Evolutionary conservation across 495 filamentous ascomycete species (phyloP).

Genomic region (Terfezia boudieri): DNA sequence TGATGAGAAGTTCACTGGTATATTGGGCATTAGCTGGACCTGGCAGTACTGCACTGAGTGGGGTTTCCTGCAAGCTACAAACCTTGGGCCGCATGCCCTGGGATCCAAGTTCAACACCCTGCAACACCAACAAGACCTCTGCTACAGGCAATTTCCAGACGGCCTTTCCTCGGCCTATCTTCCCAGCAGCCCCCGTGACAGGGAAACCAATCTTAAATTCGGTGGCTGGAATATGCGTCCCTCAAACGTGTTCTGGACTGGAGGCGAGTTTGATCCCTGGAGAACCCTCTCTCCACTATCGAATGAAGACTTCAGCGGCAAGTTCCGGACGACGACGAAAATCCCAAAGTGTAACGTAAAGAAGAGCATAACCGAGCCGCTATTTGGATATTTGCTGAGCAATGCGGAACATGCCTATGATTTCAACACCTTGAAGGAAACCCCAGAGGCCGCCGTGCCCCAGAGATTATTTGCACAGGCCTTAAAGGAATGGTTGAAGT

Average conservation of each 20-base stretch:
- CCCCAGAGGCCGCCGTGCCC: constrained; percentile 4
- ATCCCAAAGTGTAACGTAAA: constrained; percentile 28
- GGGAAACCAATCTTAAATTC: constrained; percentile 24
- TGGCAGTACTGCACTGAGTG: constrained; percentile 42
- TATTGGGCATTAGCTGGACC: constrained; percentile 28
- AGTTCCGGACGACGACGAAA: constrained; percentile 18
- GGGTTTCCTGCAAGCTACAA: constrained; percentile 34
- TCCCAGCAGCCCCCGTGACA: constrained; percentile 22
- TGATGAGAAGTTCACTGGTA: constrained; percentile 19
- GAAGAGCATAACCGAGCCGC: constrained; percentile 14
- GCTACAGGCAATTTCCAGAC: constrained; percentile 31
- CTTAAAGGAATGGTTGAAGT: constrained; percentile 33
- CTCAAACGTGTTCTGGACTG: constrained; percentile 34
- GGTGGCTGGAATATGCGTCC: constrained; percentile 36
- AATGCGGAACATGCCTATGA: constrained; percentile 33
- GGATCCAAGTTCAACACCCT: constrained; percentile 31
- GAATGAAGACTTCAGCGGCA: constrained; percentile 24
- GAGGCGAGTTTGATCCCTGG: constrained; percentile 39
- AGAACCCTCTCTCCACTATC: constrained; percentile 29
- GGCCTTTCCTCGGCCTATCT: constrained; percentile 25
- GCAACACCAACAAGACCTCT: constrained; percentile 27
- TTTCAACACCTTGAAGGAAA: constrained; percentile 12
- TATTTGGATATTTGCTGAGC: constrained; percentile 32
- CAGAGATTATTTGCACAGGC: constrained; percentile 27
- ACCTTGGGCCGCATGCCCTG: constrained; percentile 27